These are phyloP conservation scores for Cruciata laevipes DNA, from an alignment of 257 asterid genomes.

Conservation along the genomic window DNA sequence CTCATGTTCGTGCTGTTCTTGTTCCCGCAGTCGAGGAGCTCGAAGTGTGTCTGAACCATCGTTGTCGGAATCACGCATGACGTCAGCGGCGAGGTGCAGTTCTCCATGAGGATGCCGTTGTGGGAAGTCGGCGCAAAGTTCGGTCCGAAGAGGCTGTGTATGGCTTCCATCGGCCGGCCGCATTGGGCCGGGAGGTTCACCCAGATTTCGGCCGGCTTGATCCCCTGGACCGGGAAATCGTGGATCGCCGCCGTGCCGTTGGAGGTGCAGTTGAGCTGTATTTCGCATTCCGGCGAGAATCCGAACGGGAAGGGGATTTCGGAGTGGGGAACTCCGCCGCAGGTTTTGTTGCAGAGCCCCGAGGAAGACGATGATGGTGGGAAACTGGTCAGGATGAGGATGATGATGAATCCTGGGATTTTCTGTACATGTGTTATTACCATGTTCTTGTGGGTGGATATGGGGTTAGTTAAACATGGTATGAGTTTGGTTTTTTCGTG, in stretches of 20 bases:
- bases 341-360: constrained; percentile 37
- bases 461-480: constrained; percentile 1
- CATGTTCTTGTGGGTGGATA: constrained; percentile 8
- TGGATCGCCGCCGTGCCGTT: constrained; percentile 36
- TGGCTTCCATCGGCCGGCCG: constrained; percentile 41
- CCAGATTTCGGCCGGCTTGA: constrained; percentile 28
- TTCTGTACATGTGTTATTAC: background rate
- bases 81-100: constrained; percentile 31
- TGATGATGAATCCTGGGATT: background rate
- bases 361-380: constrained; percentile 3
- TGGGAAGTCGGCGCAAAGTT: constrained; percentile 66
- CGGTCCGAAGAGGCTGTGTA: constrained; percentile 35
- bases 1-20: constrained; percentile 30
- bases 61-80: constrained; percentile 56
- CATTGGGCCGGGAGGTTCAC: constrained; percentile 50
- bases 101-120: constrained; percentile 55
- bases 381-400: background rate
- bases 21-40: constrained; percentile 39
- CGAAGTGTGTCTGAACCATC: constrained; percentile 59
- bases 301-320: constrained; percentile 61
- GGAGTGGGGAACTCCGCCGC: constrained; percentile 28
- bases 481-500: background rate
- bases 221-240: constrained; percentile 36
- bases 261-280: constrained; percentile 53
- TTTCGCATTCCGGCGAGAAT: constrained; percentile 57